Evolutionary conservation across 495 filamentous ascomycete genomes (phyloP), one percentile per base, ranked within the genome.

Genomic region (Acidiella bohemica): DNA sequence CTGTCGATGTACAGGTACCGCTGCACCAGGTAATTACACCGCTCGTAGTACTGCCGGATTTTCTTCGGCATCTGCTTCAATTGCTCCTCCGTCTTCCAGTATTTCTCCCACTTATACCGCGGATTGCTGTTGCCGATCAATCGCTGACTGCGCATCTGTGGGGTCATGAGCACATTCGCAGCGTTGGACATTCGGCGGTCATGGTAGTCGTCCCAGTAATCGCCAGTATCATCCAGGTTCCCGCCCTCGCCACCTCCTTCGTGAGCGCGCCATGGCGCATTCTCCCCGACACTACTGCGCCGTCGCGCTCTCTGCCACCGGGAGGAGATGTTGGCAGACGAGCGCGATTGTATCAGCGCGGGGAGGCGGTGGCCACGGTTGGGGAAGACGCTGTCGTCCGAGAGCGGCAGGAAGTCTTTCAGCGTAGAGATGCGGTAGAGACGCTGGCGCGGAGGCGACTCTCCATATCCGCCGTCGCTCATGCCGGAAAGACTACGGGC

Each of bases 1-100:
- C 80, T 71, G 58, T 95, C 86, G 47, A 93, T 92, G 53, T 88
- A 93, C 33, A 84, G 67, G 56, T 93, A 95, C 49, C 84, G 81
- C 41, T 84, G 79, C 36, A 95, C 73, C 8, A 95, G 61, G 38
- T 67, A 69, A 56, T 95, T 95, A 51, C 71, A 85, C 5, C 80
- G 72, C 57, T 86, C 76, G 56, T 95, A 87, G 61, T 90, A 93
- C 54, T 78, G 45, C 14, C 84, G 78, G 47, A 82, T 54, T 3
- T 71, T 63, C 56, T 76, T 80, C 56, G 64, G 72, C 75, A 84
- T 76, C 27, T 53, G 36, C 37, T 65, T 68, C 42, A 85, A 53
- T 56, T 84, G 60, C 14, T 76, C 71, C 14, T 79, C 70, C 3
- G 71, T 74, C 58, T 78, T 84, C 66, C 72, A 81, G 47, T 86